Evolutionary conservation across 768 basidiomycete species (phyloP).

Genomic region (Phanerochaete carnosa): DNA sequence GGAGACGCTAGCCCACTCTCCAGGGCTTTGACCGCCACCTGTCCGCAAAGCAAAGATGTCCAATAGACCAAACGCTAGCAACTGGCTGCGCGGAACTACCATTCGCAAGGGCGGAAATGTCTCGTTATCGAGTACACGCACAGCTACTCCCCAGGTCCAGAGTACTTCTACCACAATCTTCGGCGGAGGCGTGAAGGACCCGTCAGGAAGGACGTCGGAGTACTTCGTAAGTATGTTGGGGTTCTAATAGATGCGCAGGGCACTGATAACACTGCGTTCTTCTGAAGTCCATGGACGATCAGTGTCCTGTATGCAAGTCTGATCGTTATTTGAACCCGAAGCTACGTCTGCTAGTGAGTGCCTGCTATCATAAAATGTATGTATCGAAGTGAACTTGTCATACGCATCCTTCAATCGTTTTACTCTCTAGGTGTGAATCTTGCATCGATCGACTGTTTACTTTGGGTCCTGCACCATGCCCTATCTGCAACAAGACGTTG

Average conservation of each 20-base stretch:
- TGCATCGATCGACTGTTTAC: constrained; percentile 97
- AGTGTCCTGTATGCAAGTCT: constrained; percentile 96
- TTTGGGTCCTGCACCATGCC: constrained; percentile 93
- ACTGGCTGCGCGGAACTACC: constrained; percentile 74
- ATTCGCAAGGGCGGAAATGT: constrained; percentile 58
- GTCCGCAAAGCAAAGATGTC: constrained; percentile 23
- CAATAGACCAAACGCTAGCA: constrained; percentile 20
- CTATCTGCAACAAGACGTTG: constrained; percentile 83
- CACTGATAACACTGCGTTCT: constrained; percentile 1
- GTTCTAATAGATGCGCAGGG: not conserved
- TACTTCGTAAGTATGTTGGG: constrained; percentile 58
- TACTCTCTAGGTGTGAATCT: constrained; percentile 80
- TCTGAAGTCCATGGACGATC: constrained; percentile 82
- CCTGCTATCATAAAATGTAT: constrained; percentile 98
- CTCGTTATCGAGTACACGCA: constrained; percentile 47
- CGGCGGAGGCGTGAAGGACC: constrained; percentile 84
- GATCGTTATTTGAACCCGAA: constrained; percentile 96
- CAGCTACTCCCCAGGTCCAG: constrained; percentile 64
- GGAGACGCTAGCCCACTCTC: not conserved
- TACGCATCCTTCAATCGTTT: not conserved
- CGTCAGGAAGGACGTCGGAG: constrained; percentile 76
- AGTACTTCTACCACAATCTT: constrained; percentile 73
- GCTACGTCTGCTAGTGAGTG: constrained; percentile 87
- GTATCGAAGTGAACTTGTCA: constrained; percentile 13
- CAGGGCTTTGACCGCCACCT: constrained; percentile 11